Percentiles rank a stretch among this genome's conserved stretches.
Conservation (phyloP, 2,329 filamentous ascomycete genomes). For the Chaetomium sp. region DNA sequence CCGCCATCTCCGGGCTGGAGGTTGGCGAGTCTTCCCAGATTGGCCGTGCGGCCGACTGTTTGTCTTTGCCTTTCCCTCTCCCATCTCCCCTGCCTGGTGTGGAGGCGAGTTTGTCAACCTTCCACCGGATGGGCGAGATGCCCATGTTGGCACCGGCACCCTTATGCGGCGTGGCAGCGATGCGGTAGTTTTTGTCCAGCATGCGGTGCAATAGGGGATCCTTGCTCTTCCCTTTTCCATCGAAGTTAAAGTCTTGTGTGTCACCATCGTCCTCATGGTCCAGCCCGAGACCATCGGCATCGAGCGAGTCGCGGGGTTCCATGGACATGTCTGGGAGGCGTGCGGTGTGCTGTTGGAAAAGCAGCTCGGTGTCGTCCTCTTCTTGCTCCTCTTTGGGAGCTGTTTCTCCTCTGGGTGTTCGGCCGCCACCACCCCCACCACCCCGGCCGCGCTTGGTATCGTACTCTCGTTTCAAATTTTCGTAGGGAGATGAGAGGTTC, state of each 20-base stretch:
- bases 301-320: constrained; percentile 52
- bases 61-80: constrained; percentile 24
- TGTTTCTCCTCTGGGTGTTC: constrained; percentile 24
- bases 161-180: constrained; percentile 84
- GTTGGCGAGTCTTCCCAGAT: constrained; percentile 52
- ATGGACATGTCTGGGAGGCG: constrained; percentile 56
- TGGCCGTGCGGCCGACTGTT: constrained; percentile 23
- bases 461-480: constrained; percentile 63
- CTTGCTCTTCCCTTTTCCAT: constrained; percentile 35
- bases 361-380: constrained; percentile 37
- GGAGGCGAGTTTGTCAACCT: constrained; percentile 24
- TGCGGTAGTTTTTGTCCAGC: constrained; percentile 91
- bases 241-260: constrained; percentile 20
- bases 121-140: constrained; percentile 41
- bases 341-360: constrained; percentile 47
- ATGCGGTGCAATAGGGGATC: constrained; percentile 84
- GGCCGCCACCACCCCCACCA: constrained; percentile 28
- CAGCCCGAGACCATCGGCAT: constrained; percentile 36
- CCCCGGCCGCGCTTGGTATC: constrained; percentile 32
- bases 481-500: constrained; percentile 69
- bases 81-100: constrained; percentile 2
- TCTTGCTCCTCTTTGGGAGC: constrained; percentile 23
- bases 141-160: constrained; percentile 28
- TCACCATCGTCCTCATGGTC: constrained; percentile 23
- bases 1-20: constrained; percentile 71